These are phyloP conservation scores for Syncephalastrum monosporum DNA, from an alignment of 371 early-diverging fungal species.

Conservation along the genomic window DNA sequence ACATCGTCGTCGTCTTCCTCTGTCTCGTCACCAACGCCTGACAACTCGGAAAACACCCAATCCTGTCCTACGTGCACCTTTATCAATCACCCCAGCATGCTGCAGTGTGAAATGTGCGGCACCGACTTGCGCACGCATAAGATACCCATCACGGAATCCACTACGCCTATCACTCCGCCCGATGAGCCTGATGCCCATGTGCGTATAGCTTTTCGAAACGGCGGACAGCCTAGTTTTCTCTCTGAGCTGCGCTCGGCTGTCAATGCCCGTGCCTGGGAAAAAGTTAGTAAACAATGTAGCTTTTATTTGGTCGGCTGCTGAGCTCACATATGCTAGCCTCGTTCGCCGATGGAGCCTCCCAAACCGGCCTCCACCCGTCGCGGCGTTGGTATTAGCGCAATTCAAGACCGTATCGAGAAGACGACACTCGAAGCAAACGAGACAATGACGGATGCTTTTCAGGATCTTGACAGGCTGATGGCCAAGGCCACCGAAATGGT, in stretches of 20 bases:
- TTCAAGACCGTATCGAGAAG: constrained; percentile 70
- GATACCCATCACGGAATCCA: constrained; percentile 20
- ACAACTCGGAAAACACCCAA: constrained; percentile 18
- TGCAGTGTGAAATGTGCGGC: constrained; percentile 80
- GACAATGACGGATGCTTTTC: constrained; percentile 78
- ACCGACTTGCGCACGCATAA: constrained; percentile 34
- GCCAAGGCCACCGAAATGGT: constrained; percentile 89
- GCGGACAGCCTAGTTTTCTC: constrained; percentile 64
- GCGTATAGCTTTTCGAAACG: constrained; percentile 78
- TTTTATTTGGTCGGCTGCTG: not conserved
- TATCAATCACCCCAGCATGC: constrained; percentile 79
- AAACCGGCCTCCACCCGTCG: constrained; percentile 13
- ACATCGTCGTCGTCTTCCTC: not conserved
- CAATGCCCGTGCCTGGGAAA: constrained; percentile 64
- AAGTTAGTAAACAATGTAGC: constrained; percentile 8
- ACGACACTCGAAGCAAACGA: constrained; percentile 62
- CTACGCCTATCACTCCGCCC: constrained; percentile 6
- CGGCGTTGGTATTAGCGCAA: constrained; percentile 57
- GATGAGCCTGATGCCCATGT: constrained; percentile 26
- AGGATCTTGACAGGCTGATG: constrained; percentile 83
- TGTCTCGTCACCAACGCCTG: not conserved
- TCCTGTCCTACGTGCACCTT: constrained; percentile 80
- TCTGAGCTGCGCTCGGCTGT: constrained; percentile 61
- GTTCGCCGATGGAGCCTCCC: constrained; percentile 9
- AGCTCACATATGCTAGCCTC: not conserved